These are phyloP conservation scores for Fraxinus angustifolia DNA, from an alignment of 305 asterid genomes.

Conservation along the genomic window DNA sequence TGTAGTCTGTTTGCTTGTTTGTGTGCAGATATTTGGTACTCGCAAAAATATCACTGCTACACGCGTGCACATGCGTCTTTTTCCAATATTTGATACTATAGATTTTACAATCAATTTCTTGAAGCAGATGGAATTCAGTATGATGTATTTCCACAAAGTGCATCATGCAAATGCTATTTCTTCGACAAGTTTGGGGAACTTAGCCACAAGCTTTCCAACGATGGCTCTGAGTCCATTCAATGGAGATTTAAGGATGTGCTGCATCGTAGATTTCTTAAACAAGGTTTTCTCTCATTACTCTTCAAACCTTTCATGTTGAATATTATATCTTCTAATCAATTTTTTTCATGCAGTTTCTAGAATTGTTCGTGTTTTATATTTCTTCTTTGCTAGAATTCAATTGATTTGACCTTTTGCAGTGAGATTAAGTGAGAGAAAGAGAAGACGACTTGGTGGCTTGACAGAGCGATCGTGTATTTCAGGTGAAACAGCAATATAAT, in stretches of 20 bases:
- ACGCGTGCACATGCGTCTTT: neutral
- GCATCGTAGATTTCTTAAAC: slow-evolving; percentile 87
- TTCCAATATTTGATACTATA: neutral
- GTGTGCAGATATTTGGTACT: neutral
- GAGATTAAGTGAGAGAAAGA: slow-evolving; percentile 63
- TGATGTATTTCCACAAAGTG: slow-evolving; percentile 66
- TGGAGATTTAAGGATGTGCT: slow-evolving; percentile 58
- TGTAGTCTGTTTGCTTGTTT: neutral
- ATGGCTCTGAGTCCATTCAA: slow-evolving; percentile 36
- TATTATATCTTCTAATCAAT: neutral
- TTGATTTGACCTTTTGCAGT: slow-evolving; percentile 38
- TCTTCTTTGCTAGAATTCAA: neutral
- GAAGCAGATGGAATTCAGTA: slow-evolving; percentile 59
- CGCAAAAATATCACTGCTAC: neutral
- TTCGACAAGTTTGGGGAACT: slow-evolving; percentile 65
- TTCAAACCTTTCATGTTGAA: slow-evolving; percentile 1
- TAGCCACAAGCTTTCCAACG: slow-evolving; percentile 30
- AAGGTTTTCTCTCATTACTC: slow-evolving; percentile 41
- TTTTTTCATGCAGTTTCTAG: slow-evolving; percentile 1
- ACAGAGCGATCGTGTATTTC: slow-evolving; percentile 29
- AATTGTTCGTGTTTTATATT: slow-evolving; percentile 5
- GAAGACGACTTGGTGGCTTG: slow-evolving; percentile 44
- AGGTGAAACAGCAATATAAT: slow-evolving; percentile 41
- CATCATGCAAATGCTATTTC: slow-evolving; percentile 90
- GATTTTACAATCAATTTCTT: slow-evolving; percentile 13